These are phyloP conservation scores for Venturia aucupariae DNA, from an alignment of 2,329 filamentous ascomycete genomes.

Conservation along the genomic window DNA sequence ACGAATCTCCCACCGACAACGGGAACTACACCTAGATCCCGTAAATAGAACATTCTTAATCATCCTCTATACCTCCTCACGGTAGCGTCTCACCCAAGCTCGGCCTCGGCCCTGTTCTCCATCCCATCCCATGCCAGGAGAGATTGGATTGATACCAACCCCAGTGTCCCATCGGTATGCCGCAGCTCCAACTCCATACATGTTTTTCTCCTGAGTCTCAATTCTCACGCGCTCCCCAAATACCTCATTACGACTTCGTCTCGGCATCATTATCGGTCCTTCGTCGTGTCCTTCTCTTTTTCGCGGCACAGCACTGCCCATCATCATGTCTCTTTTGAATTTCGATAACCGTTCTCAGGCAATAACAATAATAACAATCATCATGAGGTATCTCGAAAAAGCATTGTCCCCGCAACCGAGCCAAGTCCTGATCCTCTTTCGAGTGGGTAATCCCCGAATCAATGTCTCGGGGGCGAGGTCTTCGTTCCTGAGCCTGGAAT, in stretches of 20 bases:
- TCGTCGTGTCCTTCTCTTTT: neutral
- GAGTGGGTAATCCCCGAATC: neutral
- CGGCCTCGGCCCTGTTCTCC: neutral
- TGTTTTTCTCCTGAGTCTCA: neutral
- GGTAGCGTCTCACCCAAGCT: neutral
- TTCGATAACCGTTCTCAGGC: neutral
- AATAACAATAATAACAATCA: neutral
- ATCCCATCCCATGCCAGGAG: neutral
- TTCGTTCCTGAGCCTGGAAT: neutral
- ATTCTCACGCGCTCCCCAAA: neutral
- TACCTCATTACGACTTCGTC: neutral
- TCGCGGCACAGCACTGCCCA: neutral
- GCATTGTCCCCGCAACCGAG: neutral
- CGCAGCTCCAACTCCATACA: neutral
- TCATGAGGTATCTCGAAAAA: neutral
- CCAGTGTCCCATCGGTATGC: neutral
- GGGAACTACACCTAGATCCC: conserved; percentile 8
- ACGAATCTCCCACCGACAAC: neutral
- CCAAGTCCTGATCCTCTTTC: neutral
- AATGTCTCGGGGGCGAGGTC: neutral
- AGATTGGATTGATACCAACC: neutral
- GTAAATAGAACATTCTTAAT: conserved; percentile 9
- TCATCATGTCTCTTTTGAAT: neutral
- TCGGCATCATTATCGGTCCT: neutral
- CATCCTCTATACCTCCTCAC: neutral